Base-by-base conservation (phyloP, 129 eudicot genomes). In the Mikania micrantha region DNA sequence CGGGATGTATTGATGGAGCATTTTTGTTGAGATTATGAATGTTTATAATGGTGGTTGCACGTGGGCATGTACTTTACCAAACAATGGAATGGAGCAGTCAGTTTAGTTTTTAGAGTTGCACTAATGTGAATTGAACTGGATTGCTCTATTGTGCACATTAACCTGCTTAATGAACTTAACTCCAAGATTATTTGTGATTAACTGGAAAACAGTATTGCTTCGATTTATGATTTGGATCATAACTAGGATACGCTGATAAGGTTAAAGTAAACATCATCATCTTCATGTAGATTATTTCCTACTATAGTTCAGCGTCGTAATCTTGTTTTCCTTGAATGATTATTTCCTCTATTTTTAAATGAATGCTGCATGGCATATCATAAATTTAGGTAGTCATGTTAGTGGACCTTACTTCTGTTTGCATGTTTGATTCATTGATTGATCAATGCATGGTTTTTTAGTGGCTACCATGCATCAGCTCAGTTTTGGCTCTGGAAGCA, bases 11-110 rank as follows among this genome's bases (percentile, higher is more conserved):
- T 16, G 29, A 5, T 38, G 67, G 74, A 19, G 76, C 69, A 58
- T 36, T 56, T 73, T 32, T 10, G 11, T 60, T 73, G 44, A 36
- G 68, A 21, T 49, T 60, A 25, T 62, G 59, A 74, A 67, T 28
- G 76, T 21, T 66, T 56, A 16, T 29, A 13, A 42, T 50, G 66
- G 72, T 73, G 66, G 19, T 53, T 39, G 35, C 53, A 32, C 22
- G 29, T 52, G 35, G 69, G 73, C 47, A 24, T 77, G 81, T 69
- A 74, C 59, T 71, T 47, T 50, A 45, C 65, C 67, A 64, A 48
- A 48, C 71, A 56, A 47, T 70, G 64, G 66, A 45, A 66, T 16
- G n/a, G 68, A 45, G 29, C 65, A 32, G 32, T 39, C 68, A 52
- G 39, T 61, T 47, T 21, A 68, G 48, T 67, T 25, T 3, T 76